Evolutionary conservation across 208 protist species (phyloP).

Genomic region (Leishmania arabica): DNA sequence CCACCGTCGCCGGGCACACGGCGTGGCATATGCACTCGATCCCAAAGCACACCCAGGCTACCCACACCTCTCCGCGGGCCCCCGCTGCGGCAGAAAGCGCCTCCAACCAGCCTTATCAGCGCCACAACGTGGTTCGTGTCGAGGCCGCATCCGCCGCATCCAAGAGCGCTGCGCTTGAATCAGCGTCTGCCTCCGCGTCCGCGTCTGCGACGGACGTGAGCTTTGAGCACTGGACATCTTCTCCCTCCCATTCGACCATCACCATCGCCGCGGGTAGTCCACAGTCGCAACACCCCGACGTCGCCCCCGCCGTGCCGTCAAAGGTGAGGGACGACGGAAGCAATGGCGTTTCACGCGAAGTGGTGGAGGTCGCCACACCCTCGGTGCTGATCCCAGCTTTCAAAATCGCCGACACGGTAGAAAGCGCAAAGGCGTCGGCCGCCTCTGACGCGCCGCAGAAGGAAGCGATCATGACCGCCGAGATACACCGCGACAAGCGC

Average conservation of each 20-base stretch:
- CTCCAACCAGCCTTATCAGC: conserved; percentile 9
- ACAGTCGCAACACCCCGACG: background rate
- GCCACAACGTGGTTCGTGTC: conserved; percentile 1
- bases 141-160: background rate
- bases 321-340: background rate
- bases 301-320: background rate
- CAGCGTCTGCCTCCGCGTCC: background rate
- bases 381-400: background rate
- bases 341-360: background rate
- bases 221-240: background rate
- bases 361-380: background rate
- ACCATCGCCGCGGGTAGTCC: background rate
- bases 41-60: background rate
- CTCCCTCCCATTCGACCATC: background rate
- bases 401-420: background rate
- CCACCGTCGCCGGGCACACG: conserved; percentile 4
- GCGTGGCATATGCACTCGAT: conserved; percentile 5
- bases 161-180: background rate
- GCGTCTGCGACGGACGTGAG: background rate
- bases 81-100: background rate
- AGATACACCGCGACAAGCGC: conserved; percentile 13
- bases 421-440: background rate
- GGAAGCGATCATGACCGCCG: conserved; percentile 3
- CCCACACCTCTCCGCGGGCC: conserved; percentile 11
- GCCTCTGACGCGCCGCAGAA: background rate